Base-by-base conservation (phyloP, 257 asterid species). In the Prunella vulgaris region DNA sequence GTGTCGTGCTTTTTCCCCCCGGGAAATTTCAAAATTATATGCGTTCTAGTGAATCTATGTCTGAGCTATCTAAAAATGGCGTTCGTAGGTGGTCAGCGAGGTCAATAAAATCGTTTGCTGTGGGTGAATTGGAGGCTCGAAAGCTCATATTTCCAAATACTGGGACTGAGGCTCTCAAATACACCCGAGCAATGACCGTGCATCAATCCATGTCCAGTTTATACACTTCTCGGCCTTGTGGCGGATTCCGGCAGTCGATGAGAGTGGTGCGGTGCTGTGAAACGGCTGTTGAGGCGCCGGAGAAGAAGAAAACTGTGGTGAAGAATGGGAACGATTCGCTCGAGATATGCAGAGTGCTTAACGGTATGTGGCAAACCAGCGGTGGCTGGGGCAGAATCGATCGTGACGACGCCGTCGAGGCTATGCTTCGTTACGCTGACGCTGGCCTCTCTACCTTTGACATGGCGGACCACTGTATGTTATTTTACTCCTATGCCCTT, bases 281-380 rank as follows among this genome's bases (percentile, higher is more conserved):
- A n/a, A n/a, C n/a, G n/a, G n/a, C n/a, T n/a, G n/a, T n/a, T n/a
- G n/a, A n/a, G n/a, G n/a, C n/a, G n/a, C n/a, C n/a, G n/a, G n/a
- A n/a, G n/a, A n/a, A n/a, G n/a, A n/a, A n/a, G n/a, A n/a, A n/a
- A n/a, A n/a, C n/a, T n/a, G n/a, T n/a, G n/a, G n/a, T n/a, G n/a
- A n/a, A n/a, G n/a, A n/a, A n/a, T n/a, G n/a, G n/a, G n/a, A n/a
- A 83, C 0, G 98, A 90, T 70, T 78, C 87, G 7, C 81, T 92
- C 74, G 95, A 86, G 74, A 90, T 92, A 77, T 88, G 95, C 79
- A 84, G 97, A 79, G 96, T 90, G 70, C 86, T 92, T 1, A 92
- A 90, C 37, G 97, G 97, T 1, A 88, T 90, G 98, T 92, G 98
- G 97, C 98, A 92, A 77, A 92, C 97, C 13, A 90, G 97, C 81